Evolutionary conservation across 192 early-diverging fungal species (phyloP), one percentile per base, ranked within the genome.

Genomic region (Coemansia sp.): DNA sequence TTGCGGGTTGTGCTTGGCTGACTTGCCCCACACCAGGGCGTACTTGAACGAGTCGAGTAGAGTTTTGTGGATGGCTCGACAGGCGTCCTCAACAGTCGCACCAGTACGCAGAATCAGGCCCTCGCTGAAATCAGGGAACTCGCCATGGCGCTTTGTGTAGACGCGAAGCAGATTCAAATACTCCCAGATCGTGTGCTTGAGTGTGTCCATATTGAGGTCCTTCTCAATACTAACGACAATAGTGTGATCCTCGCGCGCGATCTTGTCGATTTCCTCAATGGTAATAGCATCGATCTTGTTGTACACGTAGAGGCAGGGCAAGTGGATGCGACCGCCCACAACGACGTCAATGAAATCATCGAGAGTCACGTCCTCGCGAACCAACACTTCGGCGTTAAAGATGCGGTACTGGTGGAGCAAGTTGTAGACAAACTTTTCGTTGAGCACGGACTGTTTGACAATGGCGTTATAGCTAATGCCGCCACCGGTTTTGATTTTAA

Each of bases 261-360:
- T 86, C 66, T 87, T 78, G 82, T 99, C 94, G 9, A 99, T 89
- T 78, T 98, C 95, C 80, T 98, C 96, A 55, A 99, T 89, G 8
- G 94, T 93, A 57, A 99, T 93, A 58, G 90, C 88, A 72, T 99
- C 98, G 51, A 98, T 94, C 87, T 99, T 99, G 89, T 99, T 99
- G 86, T 94, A 94, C 64, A 88, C 91, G 80, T 98, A 99, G 29
- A 99, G 84, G 68, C 95, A 97, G n/a, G 89, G 87, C 36, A 99
- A 88, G 72, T 99, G 97, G 75, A 95, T 96, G 62, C 97, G 89
- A 86, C 98, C 98, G 25, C 96, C 96, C 15, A 99, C 87, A 5
- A 99, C 91, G n/a, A 98, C 94, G 79, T 99, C 98, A 72, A 99
- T 95, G 76, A 99, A 98, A 72, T 98, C 90, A 72, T 99, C 98